Percentiles rank a stretch among this genome's conserved stretches.
These are phyloP conservation scores for Lactifluus hygrophoroides DNA, from an alignment of 768 basidiomycete genomes.

Conservation along the genomic window DNA sequence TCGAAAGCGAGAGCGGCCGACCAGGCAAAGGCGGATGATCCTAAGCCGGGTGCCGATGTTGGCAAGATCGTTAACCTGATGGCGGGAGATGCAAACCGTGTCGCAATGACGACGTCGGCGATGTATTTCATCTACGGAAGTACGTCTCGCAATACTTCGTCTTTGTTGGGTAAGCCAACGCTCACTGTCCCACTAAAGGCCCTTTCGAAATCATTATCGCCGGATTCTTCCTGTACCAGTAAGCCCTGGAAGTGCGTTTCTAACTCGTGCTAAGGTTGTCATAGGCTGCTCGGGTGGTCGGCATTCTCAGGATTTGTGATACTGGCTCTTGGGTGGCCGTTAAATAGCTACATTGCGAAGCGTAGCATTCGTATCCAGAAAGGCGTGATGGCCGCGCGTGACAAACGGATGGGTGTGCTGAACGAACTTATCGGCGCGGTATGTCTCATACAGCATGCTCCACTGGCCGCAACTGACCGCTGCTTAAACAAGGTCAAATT, in stretches of 20 bases:
- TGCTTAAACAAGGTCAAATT: slow-evolving; percentile 45
- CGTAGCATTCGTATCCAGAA: slow-evolving; percentile 55
- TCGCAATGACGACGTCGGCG: slow-evolving; percentile 46
- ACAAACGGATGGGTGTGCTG: slow-evolving; percentile 69
- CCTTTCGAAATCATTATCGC: slow-evolving; percentile 77
- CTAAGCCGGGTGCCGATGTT: slow-evolving; percentile 71
- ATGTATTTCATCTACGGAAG: slow-evolving; percentile 63
- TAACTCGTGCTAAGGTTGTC: not conserved
- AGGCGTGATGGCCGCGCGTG: slow-evolving; percentile 50
- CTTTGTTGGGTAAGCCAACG: not conserved
- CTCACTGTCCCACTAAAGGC: slow-evolving; percentile 29
- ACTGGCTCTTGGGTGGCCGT: slow-evolving; percentile 55
- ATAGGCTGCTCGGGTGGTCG: slow-evolving; percentile 53
- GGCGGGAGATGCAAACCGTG: slow-evolving; percentile 64
- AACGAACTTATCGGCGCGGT: slow-evolving; percentile 70
- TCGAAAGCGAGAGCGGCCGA: not conserved
- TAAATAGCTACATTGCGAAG: slow-evolving; percentile 59
- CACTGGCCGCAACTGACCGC: not conserved
- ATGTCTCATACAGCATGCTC: slow-evolving; percentile 19
- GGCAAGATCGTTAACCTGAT: slow-evolving; percentile 90
- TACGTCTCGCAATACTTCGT: slow-evolving; percentile 23
- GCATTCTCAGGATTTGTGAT: slow-evolving; percentile 75
- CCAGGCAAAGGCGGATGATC: slow-evolving; percentile 34
- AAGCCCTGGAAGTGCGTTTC: not conserved
- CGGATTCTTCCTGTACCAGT: slow-evolving; percentile 70